phyloP scores from a whole-genome alignment of 225 moss, liverwort and hornwort species.

The Antitrichia curtipendula region DNA sequence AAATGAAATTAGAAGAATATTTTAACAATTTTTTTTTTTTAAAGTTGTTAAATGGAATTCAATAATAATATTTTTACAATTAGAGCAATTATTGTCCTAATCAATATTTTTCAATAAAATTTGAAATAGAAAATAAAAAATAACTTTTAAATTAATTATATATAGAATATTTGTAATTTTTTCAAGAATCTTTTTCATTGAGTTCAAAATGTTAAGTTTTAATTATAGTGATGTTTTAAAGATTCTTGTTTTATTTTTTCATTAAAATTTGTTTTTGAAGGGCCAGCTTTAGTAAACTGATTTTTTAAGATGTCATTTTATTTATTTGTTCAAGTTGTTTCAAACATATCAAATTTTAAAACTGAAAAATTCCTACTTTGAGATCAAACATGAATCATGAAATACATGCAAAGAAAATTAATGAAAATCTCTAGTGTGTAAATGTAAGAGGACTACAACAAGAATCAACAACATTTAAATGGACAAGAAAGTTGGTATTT shows the following conservation, averaged over 20 bases:
- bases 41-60: too few relatives aligned
- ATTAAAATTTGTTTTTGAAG: neutral
- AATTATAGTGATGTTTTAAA: neutral
- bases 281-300: accelerated
- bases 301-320: neutral
- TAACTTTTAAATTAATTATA: too few relatives aligned
- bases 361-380: neutral
- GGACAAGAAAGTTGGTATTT: neutral
- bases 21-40: too few relatives aligned
- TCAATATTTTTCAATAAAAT: too few relatives aligned
- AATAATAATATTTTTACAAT: too few relatives aligned
- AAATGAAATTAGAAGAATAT: too few relatives aligned
- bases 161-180: too few relatives aligned
- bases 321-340: neutral
- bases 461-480: neutral
- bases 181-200: too few relatives aligned
- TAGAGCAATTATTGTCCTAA: too few relatives aligned
- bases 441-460: neutral
- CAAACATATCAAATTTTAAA: neutral
- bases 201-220: too few relatives aligned
- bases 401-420: neutral
- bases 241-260: neutral
- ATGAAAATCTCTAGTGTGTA: neutral
- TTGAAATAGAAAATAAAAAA: too few relatives aligned
- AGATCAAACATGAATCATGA: neutral